Percentiles rank a stretch among this genome's conserved stretches.
These are phyloP conservation scores for Oryza australiensis DNA, from an alignment of 176 grass and related monocot species.

Conservation along the genomic window DNA sequence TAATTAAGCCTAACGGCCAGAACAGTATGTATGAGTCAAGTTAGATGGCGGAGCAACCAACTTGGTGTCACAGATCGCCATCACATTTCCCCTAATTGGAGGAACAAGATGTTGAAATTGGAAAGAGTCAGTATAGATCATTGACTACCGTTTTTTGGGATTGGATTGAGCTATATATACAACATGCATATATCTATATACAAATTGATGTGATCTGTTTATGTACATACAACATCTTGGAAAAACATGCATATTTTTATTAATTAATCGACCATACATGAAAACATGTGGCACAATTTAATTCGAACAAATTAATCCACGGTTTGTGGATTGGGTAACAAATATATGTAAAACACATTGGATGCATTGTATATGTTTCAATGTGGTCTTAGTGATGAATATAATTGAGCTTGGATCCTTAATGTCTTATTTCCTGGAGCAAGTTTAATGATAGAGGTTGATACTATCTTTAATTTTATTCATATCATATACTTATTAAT, in stretches of 20 bases:
- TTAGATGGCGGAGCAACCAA: conserved; percentile 1
- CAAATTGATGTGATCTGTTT: not conserved
- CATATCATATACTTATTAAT: too few species aligned
- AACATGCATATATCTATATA: not conserved
- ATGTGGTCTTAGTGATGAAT: too few species aligned
- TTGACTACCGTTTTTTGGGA: not conserved
- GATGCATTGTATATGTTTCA: too few species aligned
- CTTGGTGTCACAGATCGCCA: not conserved
- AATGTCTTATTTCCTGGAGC: too few species aligned
- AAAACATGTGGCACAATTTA: not conserved
- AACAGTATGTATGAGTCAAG: not conserved
- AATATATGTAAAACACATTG: too few species aligned
- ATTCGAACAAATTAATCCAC: not conserved
- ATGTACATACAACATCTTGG: not conserved
- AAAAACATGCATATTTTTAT: too few species aligned
- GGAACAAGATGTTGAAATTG: conserved; percentile 32
- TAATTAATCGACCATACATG: too few species aligned
- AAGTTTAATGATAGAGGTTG: too few species aligned
- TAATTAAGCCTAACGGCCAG: conserved; percentile 3
- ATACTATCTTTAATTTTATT: too few species aligned
- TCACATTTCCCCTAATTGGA: conserved; percentile 19
- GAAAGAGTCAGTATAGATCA: conserved; percentile 19
- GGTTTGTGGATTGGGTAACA: too few species aligned
- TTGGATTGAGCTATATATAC: not conserved
- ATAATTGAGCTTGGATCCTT: too few species aligned